Evolutionary conservation across 495 filamentous ascomycete genomes (phyloP), one percentile per base, ranked within the genome.

Genomic region (Tuber borchii): DNA sequence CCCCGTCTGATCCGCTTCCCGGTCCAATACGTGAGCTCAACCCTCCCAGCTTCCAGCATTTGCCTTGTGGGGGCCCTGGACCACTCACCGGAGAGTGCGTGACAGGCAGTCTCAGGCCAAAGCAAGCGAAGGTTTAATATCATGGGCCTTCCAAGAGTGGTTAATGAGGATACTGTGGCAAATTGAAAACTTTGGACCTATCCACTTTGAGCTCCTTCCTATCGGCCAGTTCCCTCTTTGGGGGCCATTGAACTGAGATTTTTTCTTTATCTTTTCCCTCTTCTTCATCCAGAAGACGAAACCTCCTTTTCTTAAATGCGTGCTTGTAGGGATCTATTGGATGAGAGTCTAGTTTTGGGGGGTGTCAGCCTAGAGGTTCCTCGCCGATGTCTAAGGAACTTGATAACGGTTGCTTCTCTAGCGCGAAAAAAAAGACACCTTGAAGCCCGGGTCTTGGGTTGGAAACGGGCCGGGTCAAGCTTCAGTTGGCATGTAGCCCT

Each of bases 71-170:
- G 51, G 31, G 17, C n/a, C 56, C 68, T 42, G 61, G 65, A 44
- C 70, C 43, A 72, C 73, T 65, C 71, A 70, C 17, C 75, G 69
- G 48, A n/a, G 72, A 44, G 72, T 75, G 37, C 51, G 68, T 79
- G 40, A 51, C 70, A 77, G 40, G 69, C 39, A 34, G 71, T 74
- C 46, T n/a, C 40, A 69, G 48, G 14, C 75, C n/a, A 40, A 71
- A 56, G 44, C 76, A 77, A 79, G 69, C 12, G 56, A 65, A 65
- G 56, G 56, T 34, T 65, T 65, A 26, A 65, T 34, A 65, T 65
- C 56, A 65, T 65, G 56, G 14, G 26, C 26, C 26, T 61, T 31
- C n/a, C 56, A 19, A 65, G 56, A 31, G 56, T 34, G 56, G 26
- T 65, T 4, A 34, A 34, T 65, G 34, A 34, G 56, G 56, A 65